Conservation (phyloP, 1,139 yeast species). For the Blastobotrys aristatus region DNA sequence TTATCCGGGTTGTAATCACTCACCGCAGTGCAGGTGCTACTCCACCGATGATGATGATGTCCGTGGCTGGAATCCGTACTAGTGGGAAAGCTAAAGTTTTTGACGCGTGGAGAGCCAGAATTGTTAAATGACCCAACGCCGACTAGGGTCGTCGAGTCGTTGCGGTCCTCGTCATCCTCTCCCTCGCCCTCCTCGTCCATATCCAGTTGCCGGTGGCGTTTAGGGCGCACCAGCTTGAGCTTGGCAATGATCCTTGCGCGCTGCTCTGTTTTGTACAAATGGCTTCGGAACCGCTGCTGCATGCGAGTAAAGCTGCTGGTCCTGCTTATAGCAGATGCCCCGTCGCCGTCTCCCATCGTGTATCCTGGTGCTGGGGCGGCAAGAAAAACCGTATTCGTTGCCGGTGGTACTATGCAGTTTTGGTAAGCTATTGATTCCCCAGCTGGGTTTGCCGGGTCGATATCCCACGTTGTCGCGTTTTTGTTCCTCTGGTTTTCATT, state of each 20-base stretch:
- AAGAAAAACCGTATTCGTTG: too few relatives aligned
- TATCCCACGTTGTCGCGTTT: not conserved
- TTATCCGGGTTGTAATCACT: constrained; percentile 7
- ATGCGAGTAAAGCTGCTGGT: constrained; percentile 7
- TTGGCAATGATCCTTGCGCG: constrained; percentile 5
- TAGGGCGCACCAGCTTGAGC: not conserved
- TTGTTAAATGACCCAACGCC: too few relatives aligned
- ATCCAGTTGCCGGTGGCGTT: not conserved
- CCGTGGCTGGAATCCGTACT: not conserved
- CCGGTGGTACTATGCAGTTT: not conserved
- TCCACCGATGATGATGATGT: constrained; percentile 1
- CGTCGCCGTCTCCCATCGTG: not conserved
- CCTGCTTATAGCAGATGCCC: not conserved
- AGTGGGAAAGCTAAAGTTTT: constrained; percentile 5
- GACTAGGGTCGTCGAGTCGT: not conserved
- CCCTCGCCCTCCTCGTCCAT: not conserved
- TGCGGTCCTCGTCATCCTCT: too few relatives aligned
- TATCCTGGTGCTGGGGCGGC: not conserved
- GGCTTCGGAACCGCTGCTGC: not conserved
- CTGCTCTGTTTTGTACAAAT: constrained; percentile 3
- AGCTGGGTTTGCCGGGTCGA: not conserved
- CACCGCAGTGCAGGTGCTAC: constrained; percentile 1
- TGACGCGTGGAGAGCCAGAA: not conserved
- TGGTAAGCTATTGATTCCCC: not conserved
- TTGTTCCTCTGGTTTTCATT: not conserved